Evolutionary conservation across 1,284 basidiomycete species (phyloP).

Genomic region (Ganoderma lucidum): DNA sequence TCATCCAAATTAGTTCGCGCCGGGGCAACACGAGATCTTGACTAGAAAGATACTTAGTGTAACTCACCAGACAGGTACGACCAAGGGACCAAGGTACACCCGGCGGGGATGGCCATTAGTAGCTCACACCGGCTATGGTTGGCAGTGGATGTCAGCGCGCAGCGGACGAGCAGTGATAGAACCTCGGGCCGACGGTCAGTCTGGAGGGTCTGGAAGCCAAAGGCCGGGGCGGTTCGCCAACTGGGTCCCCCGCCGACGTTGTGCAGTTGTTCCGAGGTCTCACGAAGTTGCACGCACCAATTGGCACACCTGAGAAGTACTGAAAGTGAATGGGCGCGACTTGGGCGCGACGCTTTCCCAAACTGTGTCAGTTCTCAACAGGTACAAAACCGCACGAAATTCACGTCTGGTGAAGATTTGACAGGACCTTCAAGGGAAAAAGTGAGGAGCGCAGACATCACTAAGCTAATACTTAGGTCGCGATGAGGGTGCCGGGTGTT

Average conservation of each 20-base stretch:
- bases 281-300: not conserved
- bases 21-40: not conserved
- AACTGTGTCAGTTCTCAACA: not conserved
- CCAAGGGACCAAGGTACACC: not conserved
- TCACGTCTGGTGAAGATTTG: not conserved
- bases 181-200: not conserved
- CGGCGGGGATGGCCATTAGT: not conserved
- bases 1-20: not conserved
- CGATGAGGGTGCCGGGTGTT: not conserved
- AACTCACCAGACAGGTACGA: not conserved
- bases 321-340: not conserved
- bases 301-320: not conserved
- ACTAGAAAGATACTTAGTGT: not conserved
- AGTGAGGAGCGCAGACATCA: no score
- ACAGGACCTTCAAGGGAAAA: not conserved
- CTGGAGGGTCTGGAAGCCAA: not conserved
- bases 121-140: not conserved
- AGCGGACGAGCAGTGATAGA: not conserved
- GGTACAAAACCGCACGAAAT: no score
- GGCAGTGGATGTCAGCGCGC: not conserved
- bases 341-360: not conserved
- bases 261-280: not conserved
- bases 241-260: not conserved
- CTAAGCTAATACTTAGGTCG: not conserved
- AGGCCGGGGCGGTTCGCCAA: not conserved